Evolutionary conservation across 2,329 filamentous ascomycete species (phyloP).

Genomic region (Sporothrix dimorphospora): DNA sequence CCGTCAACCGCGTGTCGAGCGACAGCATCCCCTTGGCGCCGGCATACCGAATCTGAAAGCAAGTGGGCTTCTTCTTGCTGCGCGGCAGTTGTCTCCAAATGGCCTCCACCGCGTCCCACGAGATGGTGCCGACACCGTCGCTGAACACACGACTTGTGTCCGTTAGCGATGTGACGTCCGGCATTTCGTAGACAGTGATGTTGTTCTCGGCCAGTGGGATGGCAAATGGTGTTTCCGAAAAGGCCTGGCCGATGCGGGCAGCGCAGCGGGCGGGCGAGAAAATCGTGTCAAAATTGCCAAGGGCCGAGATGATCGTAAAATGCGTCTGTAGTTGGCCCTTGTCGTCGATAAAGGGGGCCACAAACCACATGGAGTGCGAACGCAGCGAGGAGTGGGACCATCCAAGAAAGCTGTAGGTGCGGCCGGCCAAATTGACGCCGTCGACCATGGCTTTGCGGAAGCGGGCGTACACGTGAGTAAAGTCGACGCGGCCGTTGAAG

Average conservation of each 20-base stretch:
- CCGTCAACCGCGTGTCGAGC: slow-evolving; percentile 63
- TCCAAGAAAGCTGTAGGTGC: slow-evolving; percentile 68
- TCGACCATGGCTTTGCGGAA: slow-evolving; percentile 63
- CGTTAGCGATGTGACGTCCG: slow-evolving; percentile 54
- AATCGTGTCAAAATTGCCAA: slow-evolving; percentile 58
- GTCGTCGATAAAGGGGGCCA: slow-evolving; percentile 50
- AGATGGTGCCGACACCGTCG: slow-evolving; percentile 79
- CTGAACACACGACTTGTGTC: slow-evolving; percentile 66
- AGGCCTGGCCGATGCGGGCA: slow-evolving; percentile 67
- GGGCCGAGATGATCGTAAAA: slow-evolving; percentile 48
- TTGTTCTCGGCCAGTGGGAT: slow-evolving; percentile 51
- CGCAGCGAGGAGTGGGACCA: slow-evolving; percentile 80
- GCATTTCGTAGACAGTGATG: slow-evolving; percentile 45
- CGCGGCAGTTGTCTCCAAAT: slow-evolving; percentile 61
- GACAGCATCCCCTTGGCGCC: slow-evolving; percentile 81
- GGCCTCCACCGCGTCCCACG: slow-evolving; percentile 58
- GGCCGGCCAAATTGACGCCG: slow-evolving; percentile 66
- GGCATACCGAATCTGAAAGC: slow-evolving; percentile 73
- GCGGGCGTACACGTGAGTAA: slow-evolving; percentile 57
- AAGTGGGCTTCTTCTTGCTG: slow-evolving; percentile 58
- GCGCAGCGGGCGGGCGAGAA: slow-evolving; percentile 59
- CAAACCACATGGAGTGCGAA: slow-evolving; percentile 70
- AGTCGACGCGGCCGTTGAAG: slow-evolving; percentile 57
- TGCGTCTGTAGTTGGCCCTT: slow-evolving; percentile 42
- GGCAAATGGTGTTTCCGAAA: slow-evolving; percentile 72